These are phyloP conservation scores for Macrolepiota albuminosa DNA, from an alignment of 768 basidiomycete species.

Conservation along the genomic window DNA sequence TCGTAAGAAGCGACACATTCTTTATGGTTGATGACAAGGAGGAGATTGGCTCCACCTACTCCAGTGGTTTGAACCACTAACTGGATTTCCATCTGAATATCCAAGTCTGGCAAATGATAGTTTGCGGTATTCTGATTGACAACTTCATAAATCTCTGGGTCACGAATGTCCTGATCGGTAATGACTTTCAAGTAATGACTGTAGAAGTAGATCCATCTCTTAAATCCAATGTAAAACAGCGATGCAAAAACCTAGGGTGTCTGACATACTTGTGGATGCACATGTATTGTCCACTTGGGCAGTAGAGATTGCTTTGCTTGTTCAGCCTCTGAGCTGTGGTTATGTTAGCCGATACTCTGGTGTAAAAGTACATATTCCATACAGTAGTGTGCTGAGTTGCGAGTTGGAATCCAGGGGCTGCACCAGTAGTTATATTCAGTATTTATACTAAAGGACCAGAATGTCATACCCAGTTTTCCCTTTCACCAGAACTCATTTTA, in stretches of 20 bases:
- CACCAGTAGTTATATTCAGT: neutral
- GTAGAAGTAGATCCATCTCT: constrained; percentile 51
- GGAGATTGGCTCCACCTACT: constrained; percentile 21
- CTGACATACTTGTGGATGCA: constrained; percentile 32
- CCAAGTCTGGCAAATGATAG: constrained; percentile 26
- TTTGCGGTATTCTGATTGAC: constrained; percentile 23
- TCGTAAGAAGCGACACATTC: constrained; percentile 43
- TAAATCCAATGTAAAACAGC: neutral
- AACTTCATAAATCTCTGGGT: constrained; percentile 26
- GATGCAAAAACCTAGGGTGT: constrained; percentile 7
- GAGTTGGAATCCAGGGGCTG: constrained; percentile 4
- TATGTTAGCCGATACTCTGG: neutral
- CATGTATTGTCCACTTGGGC: constrained; percentile 34
- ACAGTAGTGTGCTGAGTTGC: constrained; percentile 7
- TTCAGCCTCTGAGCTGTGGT: constrained; percentile 7
- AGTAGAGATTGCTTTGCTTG: constrained; percentile 13
- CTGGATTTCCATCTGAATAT: constrained; percentile 41
- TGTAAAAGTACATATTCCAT: neutral
- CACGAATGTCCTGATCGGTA: constrained; percentile 47
- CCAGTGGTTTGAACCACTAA: constrained; percentile 25
- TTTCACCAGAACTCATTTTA: neutral
- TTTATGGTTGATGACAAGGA: constrained; percentile 41
- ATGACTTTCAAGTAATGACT: constrained; percentile 34
- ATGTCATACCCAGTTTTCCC: neutral
- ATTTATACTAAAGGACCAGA: neutral